phyloP scores from a whole-genome alignment of 345 rosid genomes.

The Cardamine resedifolia region DNA sequence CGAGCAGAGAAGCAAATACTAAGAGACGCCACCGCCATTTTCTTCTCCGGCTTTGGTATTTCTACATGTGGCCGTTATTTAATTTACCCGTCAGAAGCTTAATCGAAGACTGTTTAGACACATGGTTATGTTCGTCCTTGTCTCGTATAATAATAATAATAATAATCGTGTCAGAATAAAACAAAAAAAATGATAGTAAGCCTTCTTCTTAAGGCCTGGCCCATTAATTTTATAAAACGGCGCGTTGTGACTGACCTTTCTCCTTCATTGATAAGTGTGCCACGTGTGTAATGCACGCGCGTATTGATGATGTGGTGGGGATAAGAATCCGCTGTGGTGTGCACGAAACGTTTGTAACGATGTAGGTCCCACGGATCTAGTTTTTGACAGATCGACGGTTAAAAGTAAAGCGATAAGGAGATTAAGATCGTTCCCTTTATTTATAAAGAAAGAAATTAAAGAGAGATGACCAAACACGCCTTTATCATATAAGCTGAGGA shows the following conservation, averaged over 20 bases:
- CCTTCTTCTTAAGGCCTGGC: neutral
- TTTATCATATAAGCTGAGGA: conserved; percentile 40
- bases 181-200: neutral
- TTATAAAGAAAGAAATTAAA: conserved; percentile 22
- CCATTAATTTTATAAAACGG: neutral
- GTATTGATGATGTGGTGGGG: conserved; percentile 9
- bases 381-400: conserved; percentile 1
- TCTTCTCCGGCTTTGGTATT: neutral
- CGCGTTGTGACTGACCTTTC: neutral
- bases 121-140: neutral
- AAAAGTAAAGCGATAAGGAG: neutral
- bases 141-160: neutral
- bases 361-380: neutral
- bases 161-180: neutral
- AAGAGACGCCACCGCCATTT: conserved; percentile 45
- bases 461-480: conserved; percentile 64
- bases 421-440: conserved; percentile 12
- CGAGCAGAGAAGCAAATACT: conserved; percentile 40
- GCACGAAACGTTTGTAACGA: neutral
- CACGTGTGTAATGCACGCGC: conserved; percentile 15
- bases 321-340: neutral
- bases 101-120: conserved; percentile 19
- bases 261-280: conserved; percentile 21
- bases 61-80: conserved; percentile 31
- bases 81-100: conserved; percentile 4